Evolutionary conservation across 164 flowering plant genomes (phyloP), one percentile per base, ranked within the genome.

Genomic region (Protea cynaroides): DNA sequence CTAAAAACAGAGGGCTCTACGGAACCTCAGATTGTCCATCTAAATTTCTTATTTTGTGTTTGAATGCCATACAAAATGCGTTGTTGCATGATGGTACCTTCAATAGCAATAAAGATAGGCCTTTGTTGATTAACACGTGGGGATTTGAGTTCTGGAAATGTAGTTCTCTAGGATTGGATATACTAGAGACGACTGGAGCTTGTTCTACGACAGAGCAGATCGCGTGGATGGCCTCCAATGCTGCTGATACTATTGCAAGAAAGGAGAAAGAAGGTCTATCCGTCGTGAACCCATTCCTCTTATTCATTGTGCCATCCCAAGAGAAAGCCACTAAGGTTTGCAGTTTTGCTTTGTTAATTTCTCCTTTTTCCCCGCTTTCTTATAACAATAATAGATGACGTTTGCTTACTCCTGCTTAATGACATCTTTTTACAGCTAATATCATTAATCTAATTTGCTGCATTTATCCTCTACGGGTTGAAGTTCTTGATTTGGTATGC

Each of bases 131-230:
- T 34, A 72, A 75, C 51, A 8, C 64, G 10, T 94, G 99, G 99
- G 97, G 99, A 62, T 21, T 82, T 79, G 89, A 89, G 68, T 88
- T 88, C 46, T 94, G 87, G 90, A 84, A 80, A 62, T 71, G 71
- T 70, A 84, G 77, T 75, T 71, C 78, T 0, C 24, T 25, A 67
- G 88, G 90, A 56, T 81, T 67, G 29, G 84, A 85, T 82, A 71
- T 94, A 23, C 29, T 92, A 63, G 96, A 83, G 62, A 81, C 82
- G 25, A 81, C 78, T 71, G 85, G 83, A 58, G 60, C 78, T 69
- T 76, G 77, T 77, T 64, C 84, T 52, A 72, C 73, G 0, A 57
- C 62, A 24, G 86, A 88, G 77, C 83, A 92, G 79, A 84, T 91
- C 71, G 92, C 96, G 40, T 92, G 96, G 97, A 62, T 94, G 8